Conservation (phyloP, 805 yeast genomes). For the Pichia manshurica region DNA sequence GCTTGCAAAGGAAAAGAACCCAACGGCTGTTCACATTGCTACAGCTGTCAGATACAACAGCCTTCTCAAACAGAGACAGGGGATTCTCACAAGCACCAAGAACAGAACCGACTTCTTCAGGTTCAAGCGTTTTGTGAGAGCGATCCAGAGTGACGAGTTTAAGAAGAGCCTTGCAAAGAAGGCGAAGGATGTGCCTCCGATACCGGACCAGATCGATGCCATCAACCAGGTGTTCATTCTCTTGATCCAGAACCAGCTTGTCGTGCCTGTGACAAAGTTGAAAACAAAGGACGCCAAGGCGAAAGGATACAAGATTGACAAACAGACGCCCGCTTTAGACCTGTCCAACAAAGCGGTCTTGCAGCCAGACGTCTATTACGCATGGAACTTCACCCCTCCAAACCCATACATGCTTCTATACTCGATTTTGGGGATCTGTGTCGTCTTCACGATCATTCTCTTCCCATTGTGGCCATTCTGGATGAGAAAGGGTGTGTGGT, state of each 20-base stretch:
- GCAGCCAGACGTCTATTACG: conserved; percentile 64
- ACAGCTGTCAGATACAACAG: conserved; percentile 59
- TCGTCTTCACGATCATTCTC: conserved; percentile 56
- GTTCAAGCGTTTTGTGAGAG: conserved; percentile 76
- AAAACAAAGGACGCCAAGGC: conserved; percentile 61
- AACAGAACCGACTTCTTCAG: conserved; percentile 78
- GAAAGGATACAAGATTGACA: conserved; percentile 57
- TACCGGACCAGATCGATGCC: conserved; percentile 38
- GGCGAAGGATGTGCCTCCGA: conserved; percentile 34
- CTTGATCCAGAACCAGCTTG: conserved; percentile 66
- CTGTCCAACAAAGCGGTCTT: conserved; percentile 53
- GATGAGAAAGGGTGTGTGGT: conserved; percentile 90
- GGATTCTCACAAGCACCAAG: conserved; percentile 53
- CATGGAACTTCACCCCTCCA: conserved; percentile 76
- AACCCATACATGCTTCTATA: conserved; percentile 58
- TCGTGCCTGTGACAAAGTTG: conserved; percentile 71
- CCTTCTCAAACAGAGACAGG: conserved; percentile 74
- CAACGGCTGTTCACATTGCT: conserved; percentile 65
- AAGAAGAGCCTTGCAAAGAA: conserved; percentile 29
- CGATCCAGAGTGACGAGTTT: conserved; percentile 70
- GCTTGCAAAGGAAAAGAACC: conserved; percentile 33
- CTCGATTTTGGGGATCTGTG: conserved; percentile 61
- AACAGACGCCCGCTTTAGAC: conserved; percentile 53
- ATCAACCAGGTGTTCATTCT: conserved; percentile 60
- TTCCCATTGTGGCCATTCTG: conserved; percentile 95